Percentiles rank a stretch among this genome's conserved stretches.
These are phyloP conservation scores for Tetracladium maxilliforme DNA, from an alignment of 2,329 filamentous ascomycete species.

Conservation along the genomic window DNA sequence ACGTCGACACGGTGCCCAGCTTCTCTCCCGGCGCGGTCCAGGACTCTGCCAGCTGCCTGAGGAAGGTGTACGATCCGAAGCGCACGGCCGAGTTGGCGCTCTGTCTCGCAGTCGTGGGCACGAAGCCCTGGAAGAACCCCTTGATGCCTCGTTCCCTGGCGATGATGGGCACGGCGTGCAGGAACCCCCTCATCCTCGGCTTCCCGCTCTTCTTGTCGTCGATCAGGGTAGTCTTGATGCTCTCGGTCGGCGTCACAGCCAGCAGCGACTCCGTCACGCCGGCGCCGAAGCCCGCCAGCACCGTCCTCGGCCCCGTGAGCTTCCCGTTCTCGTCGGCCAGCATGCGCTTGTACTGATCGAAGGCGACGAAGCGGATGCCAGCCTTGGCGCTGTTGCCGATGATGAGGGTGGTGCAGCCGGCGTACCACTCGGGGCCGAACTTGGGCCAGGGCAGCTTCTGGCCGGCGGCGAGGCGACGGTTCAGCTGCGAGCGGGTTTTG, in stretches of 20 bases:
- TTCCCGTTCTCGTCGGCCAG: slow-evolving; percentile 76
- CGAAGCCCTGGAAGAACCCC: slow-evolving; percentile 94
- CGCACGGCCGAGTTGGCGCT: slow-evolving; percentile 87
- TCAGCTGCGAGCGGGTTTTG: slow-evolving; percentile 90
- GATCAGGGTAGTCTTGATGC: slow-evolving; percentile 96
- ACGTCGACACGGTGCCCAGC: slow-evolving; percentile 74
- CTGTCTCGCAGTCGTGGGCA: slow-evolving; percentile 87
- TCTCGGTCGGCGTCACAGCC: slow-evolving; percentile 93
- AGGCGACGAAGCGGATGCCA: slow-evolving; percentile 89
- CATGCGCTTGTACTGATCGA: slow-evolving; percentile 81
- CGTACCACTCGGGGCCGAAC: slow-evolving; percentile 92
- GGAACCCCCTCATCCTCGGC: slow-evolving; percentile 80
- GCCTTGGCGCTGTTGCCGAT: slow-evolving; percentile 96
- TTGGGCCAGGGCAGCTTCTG: slow-evolving; percentile 91
- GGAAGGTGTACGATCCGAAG: slow-evolving; percentile 79
- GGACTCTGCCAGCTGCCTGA: slow-evolving; percentile 81
- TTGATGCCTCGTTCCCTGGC: slow-evolving; percentile 73
- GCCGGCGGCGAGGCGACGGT: slow-evolving; percentile 63
- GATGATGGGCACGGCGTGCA: slow-evolving; percentile 81
- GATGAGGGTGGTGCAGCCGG: slow-evolving; percentile 91
- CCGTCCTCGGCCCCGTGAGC: slow-evolving; percentile 78
- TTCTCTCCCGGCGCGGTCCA: slow-evolving; percentile 94
- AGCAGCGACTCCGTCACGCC: slow-evolving; percentile 87
- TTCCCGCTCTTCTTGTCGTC: slow-evolving; percentile 82
- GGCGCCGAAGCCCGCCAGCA: slow-evolving; percentile 86